These are phyloP conservation scores for Penicillium sp. DNA, from an alignment of 2,329 filamentous ascomycete species.

Conservation along the genomic window DNA sequence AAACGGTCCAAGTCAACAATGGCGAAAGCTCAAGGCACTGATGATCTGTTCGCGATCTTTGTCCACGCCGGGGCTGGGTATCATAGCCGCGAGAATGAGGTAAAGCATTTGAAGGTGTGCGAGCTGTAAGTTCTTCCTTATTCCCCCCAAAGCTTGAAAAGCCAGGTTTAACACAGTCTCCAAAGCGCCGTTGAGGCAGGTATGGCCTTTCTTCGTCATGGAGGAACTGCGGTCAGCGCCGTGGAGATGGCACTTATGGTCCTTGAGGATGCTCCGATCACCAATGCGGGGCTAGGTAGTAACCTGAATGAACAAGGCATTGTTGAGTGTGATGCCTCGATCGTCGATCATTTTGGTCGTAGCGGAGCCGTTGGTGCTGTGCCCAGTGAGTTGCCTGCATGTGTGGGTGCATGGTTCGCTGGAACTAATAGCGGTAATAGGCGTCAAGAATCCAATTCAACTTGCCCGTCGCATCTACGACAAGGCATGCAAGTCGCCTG, in stretches of 20 bases:
- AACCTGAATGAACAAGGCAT: conserved; percentile 87
- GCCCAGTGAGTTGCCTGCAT: conserved; percentile 63
- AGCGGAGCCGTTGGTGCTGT: conserved; percentile 93
- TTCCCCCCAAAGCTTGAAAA: neutral
- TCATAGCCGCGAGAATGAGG: conserved; percentile 84
- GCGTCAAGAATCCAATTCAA: conserved; percentile 85
- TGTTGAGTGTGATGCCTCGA: conserved; percentile 91
- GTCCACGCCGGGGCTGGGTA: conserved; percentile 95
- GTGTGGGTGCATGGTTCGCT: neutral
- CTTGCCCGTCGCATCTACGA: conserved; percentile 83
- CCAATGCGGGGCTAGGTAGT: conserved; percentile 94
- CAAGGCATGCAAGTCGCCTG: conserved; percentile 71
- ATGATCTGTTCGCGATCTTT: conserved; percentile 74
- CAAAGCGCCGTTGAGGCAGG: conserved; percentile 75
- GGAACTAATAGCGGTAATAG: conserved; percentile 18
- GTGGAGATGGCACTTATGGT: conserved; percentile 85
- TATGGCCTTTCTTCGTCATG: conserved; percentile 77
- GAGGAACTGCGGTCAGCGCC: conserved; percentile 79
- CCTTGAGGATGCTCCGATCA: conserved; percentile 92
- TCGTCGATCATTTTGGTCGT: conserved; percentile 86
- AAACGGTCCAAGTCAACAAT: neutral
- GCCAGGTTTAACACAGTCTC: neutral
- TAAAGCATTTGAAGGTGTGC: conserved; percentile 80
- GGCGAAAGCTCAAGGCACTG: conserved; percentile 17
- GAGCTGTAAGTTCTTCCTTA: conserved; percentile 67